A percentile compares a stretch with the other conserved stretches of the same genome.
Conservation (phyloP, 371 early-diverging fungal genomes). For the Gilbertella persicaria region DNA sequence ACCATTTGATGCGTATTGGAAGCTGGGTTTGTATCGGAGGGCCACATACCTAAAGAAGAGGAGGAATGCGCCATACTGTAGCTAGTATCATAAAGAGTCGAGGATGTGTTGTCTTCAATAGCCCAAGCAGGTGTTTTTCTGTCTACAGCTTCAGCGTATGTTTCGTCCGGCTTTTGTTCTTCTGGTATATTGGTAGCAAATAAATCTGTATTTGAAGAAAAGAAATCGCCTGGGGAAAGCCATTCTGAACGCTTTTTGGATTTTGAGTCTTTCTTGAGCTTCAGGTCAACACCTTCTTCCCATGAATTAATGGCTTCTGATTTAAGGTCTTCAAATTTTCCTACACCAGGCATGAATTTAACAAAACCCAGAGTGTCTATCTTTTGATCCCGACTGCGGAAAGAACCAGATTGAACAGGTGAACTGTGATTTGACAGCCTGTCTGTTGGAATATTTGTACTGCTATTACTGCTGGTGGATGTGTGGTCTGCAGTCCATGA, state of each 20-base stretch:
- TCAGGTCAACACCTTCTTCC: constrained; percentile 34
- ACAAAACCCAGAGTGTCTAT: constrained; percentile 9
- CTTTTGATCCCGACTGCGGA: too few species aligned
- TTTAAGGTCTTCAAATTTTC: constrained; percentile 32
- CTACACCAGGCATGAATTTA: constrained; percentile 8
- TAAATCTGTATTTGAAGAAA: neutral
- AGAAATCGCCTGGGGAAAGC: constrained; percentile 30
- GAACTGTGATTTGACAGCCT: too few species aligned
- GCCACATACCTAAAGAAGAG: neutral
- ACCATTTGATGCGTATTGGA: too few species aligned
- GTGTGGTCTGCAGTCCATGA: too few species aligned
- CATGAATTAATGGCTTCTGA: constrained; percentile 29
- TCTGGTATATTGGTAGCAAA: neutral
- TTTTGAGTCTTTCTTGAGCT: constrained; percentile 10
- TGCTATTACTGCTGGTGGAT: too few species aligned
- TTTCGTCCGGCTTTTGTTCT: neutral
- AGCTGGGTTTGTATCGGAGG: neutral
- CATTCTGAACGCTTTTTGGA: constrained; percentile 26
- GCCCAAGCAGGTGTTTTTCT: constrained; percentile 12
- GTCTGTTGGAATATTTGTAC: too few species aligned
- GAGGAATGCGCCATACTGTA: neutral
- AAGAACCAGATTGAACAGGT: too few species aligned
- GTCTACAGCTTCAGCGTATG: constrained; percentile 6
- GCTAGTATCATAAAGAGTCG: neutral
- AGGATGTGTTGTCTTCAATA: neutral